These are phyloP conservation scores for Xylariaceae sp. DNA, from an alignment of 2,329 filamentous ascomycete species.

Conservation along the genomic window DNA sequence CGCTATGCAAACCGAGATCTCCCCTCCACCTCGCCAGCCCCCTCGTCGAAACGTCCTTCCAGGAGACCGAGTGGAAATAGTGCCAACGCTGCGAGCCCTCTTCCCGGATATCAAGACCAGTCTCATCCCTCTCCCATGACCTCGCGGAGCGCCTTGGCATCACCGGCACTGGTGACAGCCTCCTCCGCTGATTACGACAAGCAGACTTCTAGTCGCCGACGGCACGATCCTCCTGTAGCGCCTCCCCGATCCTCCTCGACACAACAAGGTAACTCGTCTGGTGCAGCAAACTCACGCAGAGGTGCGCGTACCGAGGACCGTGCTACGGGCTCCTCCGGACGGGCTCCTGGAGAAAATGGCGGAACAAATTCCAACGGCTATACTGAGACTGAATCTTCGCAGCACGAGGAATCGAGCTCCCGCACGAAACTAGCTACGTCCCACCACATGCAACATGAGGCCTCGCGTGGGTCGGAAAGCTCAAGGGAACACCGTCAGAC, in stretches of 20 bases:
- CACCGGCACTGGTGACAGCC: conserved; percentile 36
- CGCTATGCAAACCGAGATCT: conserved; percentile 50
- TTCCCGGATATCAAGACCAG: conserved; percentile 29
- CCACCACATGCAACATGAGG: conserved; percentile 35
- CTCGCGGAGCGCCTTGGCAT: conserved; percentile 42
- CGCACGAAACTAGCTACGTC: conserved; percentile 34
- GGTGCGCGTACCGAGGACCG: conserved; percentile 42
- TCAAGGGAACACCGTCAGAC: conserved; percentile 36
- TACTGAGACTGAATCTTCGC: conserved; percentile 16
- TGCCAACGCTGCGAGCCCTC: conserved; percentile 32
- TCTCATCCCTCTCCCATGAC: conserved; percentile 38
- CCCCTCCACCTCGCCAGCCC: conserved; percentile 42
- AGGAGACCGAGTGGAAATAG: conserved; percentile 48
- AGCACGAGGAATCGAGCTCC: conserved; percentile 34
- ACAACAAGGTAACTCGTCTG: conserved; percentile 40
- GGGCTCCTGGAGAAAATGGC: conserved; percentile 32
- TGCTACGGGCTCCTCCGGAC: conserved; percentile 38
- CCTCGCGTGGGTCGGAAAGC: conserved; percentile 34
- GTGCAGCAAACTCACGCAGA: conserved; percentile 38
- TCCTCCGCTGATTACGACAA: conserved; percentile 39
- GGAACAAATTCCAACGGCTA: conserved; percentile 33
- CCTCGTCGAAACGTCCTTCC: conserved; percentile 49
- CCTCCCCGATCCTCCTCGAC: conserved; percentile 80
- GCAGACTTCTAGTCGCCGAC: conserved; percentile 46
- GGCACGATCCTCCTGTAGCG: conserved; percentile 63